Evolutionary conservation across 805 yeast genomes (phyloP), one percentile per base, ranked within the genome.

Genomic region (Hanseniaspora guilliermondii): DNA sequence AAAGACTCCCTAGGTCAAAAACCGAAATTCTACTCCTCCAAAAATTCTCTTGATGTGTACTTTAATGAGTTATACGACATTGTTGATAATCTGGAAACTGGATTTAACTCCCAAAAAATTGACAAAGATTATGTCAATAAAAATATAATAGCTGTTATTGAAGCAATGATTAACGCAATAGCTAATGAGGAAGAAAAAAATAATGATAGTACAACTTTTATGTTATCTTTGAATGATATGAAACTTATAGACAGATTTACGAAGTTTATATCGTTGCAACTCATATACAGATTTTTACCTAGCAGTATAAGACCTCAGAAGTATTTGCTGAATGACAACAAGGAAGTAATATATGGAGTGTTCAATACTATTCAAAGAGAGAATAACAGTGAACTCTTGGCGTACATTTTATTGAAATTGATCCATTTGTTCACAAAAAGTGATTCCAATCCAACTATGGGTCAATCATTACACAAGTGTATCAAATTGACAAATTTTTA

Each of bases 201-300:
- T 8, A 27, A 44, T 11, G 37, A 19, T n/a, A 19, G 14, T 19
- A 32, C 6, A n/a, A 46, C 50, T 14, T 63, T 12, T 60, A 63
- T 21, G 63, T 82, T 91, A 16, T 86, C 97, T 0, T 71, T 91
- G 9, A 88, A 87, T 61, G 97, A 93, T 64, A 80, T 91, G 75
- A 84, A 81, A 63, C 75, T 78, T 4, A 76, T 93, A 55, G 82
- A 84, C 36, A 76, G 73, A 22, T 63, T 91, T 44, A 65, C 84
- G 19, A 83, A 82, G 58, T 56, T 83, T 11, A 71, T 89, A 1
- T 77, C 88, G 0, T 66, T 83, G 1, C 83, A 81, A 58, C 89
- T 95, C 0, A 72, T 91, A 0, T 83, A 83, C 59, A 78, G 88
- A 0, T 76, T 78, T 49, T 58, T 87, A 0, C 77, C 81, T 4